Evolutionary conservation across 345 rosid species (phyloP).

Genomic region (Lenwebbia sp.): DNA sequence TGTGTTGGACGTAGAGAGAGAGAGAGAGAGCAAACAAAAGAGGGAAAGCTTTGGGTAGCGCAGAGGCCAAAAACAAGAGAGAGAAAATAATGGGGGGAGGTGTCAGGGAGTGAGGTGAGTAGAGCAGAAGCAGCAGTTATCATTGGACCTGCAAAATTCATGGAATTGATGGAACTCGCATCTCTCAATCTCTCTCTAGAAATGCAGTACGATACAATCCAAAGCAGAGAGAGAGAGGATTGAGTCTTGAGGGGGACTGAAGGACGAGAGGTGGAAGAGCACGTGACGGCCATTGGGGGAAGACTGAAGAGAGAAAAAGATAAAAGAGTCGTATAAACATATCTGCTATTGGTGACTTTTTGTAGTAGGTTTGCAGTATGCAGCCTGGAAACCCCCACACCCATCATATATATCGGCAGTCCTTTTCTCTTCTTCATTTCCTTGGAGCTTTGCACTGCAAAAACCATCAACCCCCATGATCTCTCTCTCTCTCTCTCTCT

Average conservation of each 20-base stretch:
- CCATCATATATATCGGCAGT: background rate
- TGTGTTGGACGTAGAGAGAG: background rate
- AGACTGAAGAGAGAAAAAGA: background rate
- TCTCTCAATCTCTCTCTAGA: background rate
- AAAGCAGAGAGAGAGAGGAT: background rate
- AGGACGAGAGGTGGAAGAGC: slow-evolving; percentile 7
- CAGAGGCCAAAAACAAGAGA: background rate
- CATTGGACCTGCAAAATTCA: background rate
- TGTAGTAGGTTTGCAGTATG: background rate
- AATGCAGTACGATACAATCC: too few relatives aligned
- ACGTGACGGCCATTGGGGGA: slow-evolving; percentile 12
- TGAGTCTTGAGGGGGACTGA: background rate
- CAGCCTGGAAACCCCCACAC: background rate
- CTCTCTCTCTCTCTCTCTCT: background rate
- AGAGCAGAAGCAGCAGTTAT: background rate
- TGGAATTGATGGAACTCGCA: background rate
- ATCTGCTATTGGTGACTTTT: background rate
- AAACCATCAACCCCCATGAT: background rate
- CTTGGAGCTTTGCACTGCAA: background rate
- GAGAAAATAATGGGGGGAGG: background rate
- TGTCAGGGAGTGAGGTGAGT: background rate
- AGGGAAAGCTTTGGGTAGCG: background rate
- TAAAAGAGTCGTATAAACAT: background rate
- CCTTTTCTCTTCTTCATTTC: background rate
- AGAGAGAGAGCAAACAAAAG: background rate